Percentiles rank a stretch among this genome's conserved stretches.
Conservation (phyloP, 345 rosid genomes). For the Camelina hispida region DNA sequence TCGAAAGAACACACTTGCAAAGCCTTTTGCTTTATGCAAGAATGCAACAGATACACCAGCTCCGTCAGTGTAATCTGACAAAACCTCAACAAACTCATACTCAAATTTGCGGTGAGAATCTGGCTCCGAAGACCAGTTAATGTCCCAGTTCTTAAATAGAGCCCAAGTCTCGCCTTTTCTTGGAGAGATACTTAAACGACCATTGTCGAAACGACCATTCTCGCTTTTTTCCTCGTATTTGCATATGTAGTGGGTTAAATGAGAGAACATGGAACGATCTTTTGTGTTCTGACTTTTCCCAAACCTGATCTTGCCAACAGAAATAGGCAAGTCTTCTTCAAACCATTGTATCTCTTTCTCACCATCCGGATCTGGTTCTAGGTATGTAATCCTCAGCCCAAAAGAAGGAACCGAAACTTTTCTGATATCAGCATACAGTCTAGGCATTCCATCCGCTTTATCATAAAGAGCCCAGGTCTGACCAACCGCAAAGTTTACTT, state of each 20-base stretch:
- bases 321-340: constrained; percentile 51
- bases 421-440: constrained; percentile 67
- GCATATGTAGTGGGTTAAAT: constrained; percentile 38
- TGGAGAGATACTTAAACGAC: constrained; percentile 53
- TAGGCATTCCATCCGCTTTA: constrained; percentile 61
- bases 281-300: constrained; percentile 35
- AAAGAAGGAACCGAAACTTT: constrained; percentile 52
- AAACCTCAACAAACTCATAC: constrained; percentile 57
- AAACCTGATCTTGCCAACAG: constrained; percentile 63
- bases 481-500: constrained; percentile 53
- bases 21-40: constrained; percentile 74
- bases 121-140: constrained; percentile 24
- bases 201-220: constrained; percentile 23
- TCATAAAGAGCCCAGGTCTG: constrained; percentile 72
- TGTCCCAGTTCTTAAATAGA: constrained; percentile 70
- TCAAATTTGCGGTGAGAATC: constrained; percentile 4
- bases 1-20: constrained; percentile 61
- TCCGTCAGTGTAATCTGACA: constrained; percentile 54
- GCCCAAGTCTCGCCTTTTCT: constrained; percentile 78
- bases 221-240: constrained; percentile 39
- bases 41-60: constrained; percentile 53
- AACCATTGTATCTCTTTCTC: constrained; percentile 54
- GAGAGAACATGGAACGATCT: constrained; percentile 57
- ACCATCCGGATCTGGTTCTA: constrained; percentile 65
- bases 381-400: constrained; percentile 59